Base-by-base conservation (phyloP, 169 alveolate genomes). In the Plasmodium inui region DNA sequence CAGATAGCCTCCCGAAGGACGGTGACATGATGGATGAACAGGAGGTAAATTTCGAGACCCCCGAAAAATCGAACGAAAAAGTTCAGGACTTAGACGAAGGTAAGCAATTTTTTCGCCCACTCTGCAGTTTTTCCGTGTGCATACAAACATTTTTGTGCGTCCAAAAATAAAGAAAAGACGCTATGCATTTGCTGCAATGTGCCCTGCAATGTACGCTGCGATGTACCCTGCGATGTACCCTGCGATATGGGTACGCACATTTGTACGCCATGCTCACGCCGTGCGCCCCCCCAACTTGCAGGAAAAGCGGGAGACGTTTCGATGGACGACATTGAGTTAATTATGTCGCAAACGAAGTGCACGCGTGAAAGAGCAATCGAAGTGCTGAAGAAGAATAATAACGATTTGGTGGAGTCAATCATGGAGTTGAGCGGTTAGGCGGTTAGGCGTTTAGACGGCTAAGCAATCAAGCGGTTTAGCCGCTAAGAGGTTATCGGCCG, bases 341-440 rank as follows among this genome's bases (percentile, higher is more conserved):
- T 98, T 34, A 96, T 98, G 97, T 94, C 97, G 14, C 99, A 98
- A 95, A 96, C 97, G 72, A 97, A 97, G 55, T 96, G 98, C 93
- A 93, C 98, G 79, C 97, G 98, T 93, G 97, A 96, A 57, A 95
- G 95, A 94, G 99, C 99, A 41, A 96, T 96, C 22, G 95, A 96
- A 92, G 98, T 98, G 17, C 97, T 98, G 19, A 95, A 96, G 76
- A 97, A 96, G 82, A 84, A 98, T 89, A 97, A 96, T 44, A 98
- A 98, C 80, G 99, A 98, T 88, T 95, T 97, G 81, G 99, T 98
- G 44, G 97, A 97, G 55, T 98, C 98, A 70, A 98, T 98, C 73
- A 94, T 98, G 97, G 95, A 96, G 84, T 94, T 98, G 86, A 76
- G 93, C 80, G 86, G 93, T 70, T 86, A 86, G 72, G 32, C 34